Conservation (phyloP, 2,329 filamentous ascomycete genomes). For the Diaporthe citri region DNA sequence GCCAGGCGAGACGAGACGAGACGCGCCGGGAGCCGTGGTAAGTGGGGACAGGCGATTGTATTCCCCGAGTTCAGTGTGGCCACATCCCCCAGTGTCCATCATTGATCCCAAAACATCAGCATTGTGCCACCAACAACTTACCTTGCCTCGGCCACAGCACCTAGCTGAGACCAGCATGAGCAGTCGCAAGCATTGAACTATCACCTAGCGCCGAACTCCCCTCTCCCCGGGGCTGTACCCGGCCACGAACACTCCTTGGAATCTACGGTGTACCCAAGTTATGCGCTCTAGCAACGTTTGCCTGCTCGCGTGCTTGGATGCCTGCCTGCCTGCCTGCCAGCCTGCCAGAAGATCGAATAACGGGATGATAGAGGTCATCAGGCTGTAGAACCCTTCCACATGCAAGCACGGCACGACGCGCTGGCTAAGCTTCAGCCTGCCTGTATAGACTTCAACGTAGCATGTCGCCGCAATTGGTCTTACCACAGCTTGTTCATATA, state of each 20-base stretch:
- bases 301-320: neutral
- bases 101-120: neutral
- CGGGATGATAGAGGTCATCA: neutral
- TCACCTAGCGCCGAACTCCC: neutral
- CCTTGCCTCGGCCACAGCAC: neutral
- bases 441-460: neutral
- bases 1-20: neutral
- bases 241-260: neutral
- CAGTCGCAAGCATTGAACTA: neutral
- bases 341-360: neutral
- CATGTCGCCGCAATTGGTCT: neutral
- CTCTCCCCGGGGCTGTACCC: no score
- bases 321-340: neutral
- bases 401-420: no score
- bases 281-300: neutral
- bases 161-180: neutral
- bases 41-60: neutral
- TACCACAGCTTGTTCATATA: neutral
- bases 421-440: neutral
- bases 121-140: neutral
- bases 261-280: neutral
- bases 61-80: neutral
- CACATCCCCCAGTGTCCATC: neutral
- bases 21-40: conserved; percentile 9
- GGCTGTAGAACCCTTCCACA: no score